A percentile compares a stretch with the other conserved stretches of the same genome.
These are phyloP conservation scores for Globisporangium ultimum DNA, from an alignment of 352 stramenopile species.

Conservation along the genomic window DNA sequence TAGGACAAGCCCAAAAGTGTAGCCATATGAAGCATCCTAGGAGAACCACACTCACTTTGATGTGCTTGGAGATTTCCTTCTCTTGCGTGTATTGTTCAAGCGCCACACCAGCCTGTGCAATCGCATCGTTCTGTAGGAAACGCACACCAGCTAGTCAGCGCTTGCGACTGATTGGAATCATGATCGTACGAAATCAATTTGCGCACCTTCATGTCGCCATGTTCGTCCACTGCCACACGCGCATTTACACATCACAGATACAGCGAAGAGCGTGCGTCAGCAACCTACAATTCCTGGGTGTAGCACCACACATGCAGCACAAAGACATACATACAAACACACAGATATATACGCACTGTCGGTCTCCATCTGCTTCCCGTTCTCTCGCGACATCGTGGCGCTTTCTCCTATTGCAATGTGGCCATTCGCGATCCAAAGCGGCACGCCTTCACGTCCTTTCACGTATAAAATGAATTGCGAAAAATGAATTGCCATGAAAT, in stretches of 20 bases:
- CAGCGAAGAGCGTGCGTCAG: neutral
- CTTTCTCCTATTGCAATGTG: slow-evolving; percentile 11
- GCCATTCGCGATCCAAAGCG: too few species aligned
- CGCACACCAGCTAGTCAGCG: too few species aligned
- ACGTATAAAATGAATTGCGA: neutral
- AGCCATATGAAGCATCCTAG: neutral
- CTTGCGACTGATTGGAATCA: too few species aligned
- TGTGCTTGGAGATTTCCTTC: slow-evolving; percentile 77
- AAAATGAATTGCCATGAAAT: slow-evolving; percentile 3
- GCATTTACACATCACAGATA: neutral
- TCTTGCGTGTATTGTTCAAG: slow-evolving; percentile 77
- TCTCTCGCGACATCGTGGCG: slow-evolving; percentile 43
- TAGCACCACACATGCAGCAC: too few species aligned
- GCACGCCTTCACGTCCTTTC: neutral
- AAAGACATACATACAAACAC: neutral
- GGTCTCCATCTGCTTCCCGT: slow-evolving; percentile 81
- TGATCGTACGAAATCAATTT: too few species aligned
- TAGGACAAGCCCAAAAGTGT: too few species aligned
- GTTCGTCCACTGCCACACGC: slow-evolving; percentile 71
- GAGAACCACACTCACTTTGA: slow-evolving; percentile 14
- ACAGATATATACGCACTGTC: slow-evolving; percentile 42
- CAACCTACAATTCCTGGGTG: too few species aligned
- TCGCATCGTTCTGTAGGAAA: slow-evolving; percentile 46
- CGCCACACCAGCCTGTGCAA: slow-evolving; percentile 58
- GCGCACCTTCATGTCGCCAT: slow-evolving; percentile 75